Evolutionary conservation across 1,284 basidiomycete genomes (phyloP).

Genomic region (Tilletia walkeri): DNA sequence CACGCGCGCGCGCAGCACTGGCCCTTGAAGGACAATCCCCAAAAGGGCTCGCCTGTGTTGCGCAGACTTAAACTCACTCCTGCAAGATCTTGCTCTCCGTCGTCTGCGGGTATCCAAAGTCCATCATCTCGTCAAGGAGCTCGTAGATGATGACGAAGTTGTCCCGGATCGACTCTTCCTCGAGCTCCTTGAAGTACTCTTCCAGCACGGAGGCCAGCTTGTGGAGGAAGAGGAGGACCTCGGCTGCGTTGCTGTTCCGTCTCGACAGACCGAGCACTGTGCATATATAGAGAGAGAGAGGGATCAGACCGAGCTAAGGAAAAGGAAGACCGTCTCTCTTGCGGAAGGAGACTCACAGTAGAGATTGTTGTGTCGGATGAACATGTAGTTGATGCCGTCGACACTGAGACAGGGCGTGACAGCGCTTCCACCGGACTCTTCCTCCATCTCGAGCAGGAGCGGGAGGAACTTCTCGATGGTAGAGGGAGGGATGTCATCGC

Average conservation of each 20-base stretch:
- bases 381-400: constrained; percentile 82
- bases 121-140: constrained; percentile 99
- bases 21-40: constrained; percentile 59
- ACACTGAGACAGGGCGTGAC: constrained; percentile 83
- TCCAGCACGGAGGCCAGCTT: constrained; percentile 74
- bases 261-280: constrained; percentile 91
- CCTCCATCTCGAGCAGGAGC: constrained; percentile 91
- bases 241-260: constrained; percentile 91
- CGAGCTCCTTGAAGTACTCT: constrained; percentile 98
- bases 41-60: constrained; percentile 60
- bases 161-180: constrained; percentile 97
- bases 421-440: constrained; percentile 77
- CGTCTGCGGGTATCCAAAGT: constrained; percentile 98
- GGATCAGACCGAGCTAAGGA: neutral
- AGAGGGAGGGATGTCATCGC: constrained; percentile 87
- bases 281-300: neutral
- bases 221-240: constrained; percentile 95
- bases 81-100: constrained; percentile 99
- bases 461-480: constrained; percentile 93
- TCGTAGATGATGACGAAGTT: constrained; percentile 95
- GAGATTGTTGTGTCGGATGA: constrained; percentile 95
- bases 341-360: constrained; percentile 68
- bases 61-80: constrained; percentile 67
- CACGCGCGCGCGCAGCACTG: constrained; percentile 61
- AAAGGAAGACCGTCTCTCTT: neutral